Evolutionary conservation across 768 basidiomycete genomes (phyloP).

Genomic region (Nidularia sp.): DNA sequence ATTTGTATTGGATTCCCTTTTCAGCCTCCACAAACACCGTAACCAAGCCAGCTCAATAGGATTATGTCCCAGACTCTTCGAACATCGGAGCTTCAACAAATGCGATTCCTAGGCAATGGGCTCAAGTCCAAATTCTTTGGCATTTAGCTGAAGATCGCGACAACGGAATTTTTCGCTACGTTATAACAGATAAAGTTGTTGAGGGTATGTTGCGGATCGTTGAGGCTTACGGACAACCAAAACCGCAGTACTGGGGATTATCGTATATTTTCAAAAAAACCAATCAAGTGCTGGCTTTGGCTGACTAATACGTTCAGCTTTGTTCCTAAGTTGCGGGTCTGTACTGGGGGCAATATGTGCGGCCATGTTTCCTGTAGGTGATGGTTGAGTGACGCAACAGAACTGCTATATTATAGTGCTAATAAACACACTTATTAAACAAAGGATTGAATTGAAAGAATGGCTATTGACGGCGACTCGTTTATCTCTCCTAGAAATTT

Average conservation of each 20-base stretch:
- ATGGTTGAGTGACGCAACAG: neutral
- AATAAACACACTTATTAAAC: neutral
- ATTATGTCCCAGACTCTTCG: neutral
- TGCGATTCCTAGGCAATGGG: conserved; percentile 24
- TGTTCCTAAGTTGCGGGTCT: conserved; percentile 15
- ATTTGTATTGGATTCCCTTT: too few relatives aligned
- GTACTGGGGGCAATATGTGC: conserved; percentile 26
- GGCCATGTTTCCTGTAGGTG: conserved; percentile 24
- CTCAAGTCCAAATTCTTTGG: conserved; percentile 22
- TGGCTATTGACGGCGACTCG: conserved; percentile 25
- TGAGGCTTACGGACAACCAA: conserved; percentile 23
- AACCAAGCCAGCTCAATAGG: conserved; percentile 12
- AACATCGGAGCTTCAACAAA: conserved; percentile 16
- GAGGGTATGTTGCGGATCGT: conserved; percentile 32
- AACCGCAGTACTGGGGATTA: conserved; percentile 24
- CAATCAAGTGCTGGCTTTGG: neutral
- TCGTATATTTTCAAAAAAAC: conserved; percentile 11
- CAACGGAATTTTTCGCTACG: conserved; percentile 15
- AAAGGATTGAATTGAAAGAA: conserved; percentile 31
- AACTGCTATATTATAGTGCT: neutral
- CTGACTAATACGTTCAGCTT: neutral
- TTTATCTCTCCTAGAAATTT: too few relatives aligned
- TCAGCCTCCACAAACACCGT: too few relatives aligned
- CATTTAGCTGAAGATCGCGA: conserved; percentile 25
- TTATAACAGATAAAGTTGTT: conserved; percentile 33